Evolutionary conservation across 2,329 filamentous ascomycete genomes (phyloP), one percentile per base, ranked within the genome.

Genomic region (Didymella keratinophila): DNA sequence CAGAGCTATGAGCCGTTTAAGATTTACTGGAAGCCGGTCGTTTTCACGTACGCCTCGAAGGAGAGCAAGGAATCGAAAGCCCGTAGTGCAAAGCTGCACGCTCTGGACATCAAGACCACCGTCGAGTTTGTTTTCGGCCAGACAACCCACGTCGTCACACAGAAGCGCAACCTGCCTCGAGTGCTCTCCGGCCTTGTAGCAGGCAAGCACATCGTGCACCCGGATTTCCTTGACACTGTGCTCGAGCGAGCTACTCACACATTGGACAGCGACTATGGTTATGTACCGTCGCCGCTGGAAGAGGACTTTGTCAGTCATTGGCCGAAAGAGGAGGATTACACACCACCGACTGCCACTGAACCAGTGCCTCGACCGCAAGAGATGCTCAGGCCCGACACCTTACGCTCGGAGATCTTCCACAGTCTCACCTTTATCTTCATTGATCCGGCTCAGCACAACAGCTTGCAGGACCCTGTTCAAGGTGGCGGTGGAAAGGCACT

Each of bases 381-480:
- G n/a, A 84, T 87, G 12, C 94, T 96, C 71, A 81, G 83, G 8
- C 94, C 95, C 0, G 86, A 94, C 61, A 64, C 81, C 0, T 77
- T 79, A 16, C 85, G 95, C 20, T 79, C 81, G 8, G 86, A 88
- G 27, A 82, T 99, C 0, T 98, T 99, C 66, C 86, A 91, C 11
- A 91, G 91, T 2, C 95, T 93, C 70, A 94, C 89, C 0, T 97
- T 98, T 71, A 82, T 99, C 3, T 97, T 98, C 69, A 89, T 93
- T 64, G 88, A 93, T 52, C 77, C 84, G 52, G 81, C 81, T 2
- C 94, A 98, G 74, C 92, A 88, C 73, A 86, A 91, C 8, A 92
- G 85, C 62, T 80, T 99, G 4, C 79, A 91, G 42, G 86, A 87
- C 0, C 87, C 89, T 0, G 89, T 99, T 60, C 89, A 88, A 0